A percentile compares a stretch with the other conserved stretches of the same genome.
Evolutionary conservation across 1,139 yeast species (phyloP).

Genomic region (Entelexis paramagnoliae): DNA sequence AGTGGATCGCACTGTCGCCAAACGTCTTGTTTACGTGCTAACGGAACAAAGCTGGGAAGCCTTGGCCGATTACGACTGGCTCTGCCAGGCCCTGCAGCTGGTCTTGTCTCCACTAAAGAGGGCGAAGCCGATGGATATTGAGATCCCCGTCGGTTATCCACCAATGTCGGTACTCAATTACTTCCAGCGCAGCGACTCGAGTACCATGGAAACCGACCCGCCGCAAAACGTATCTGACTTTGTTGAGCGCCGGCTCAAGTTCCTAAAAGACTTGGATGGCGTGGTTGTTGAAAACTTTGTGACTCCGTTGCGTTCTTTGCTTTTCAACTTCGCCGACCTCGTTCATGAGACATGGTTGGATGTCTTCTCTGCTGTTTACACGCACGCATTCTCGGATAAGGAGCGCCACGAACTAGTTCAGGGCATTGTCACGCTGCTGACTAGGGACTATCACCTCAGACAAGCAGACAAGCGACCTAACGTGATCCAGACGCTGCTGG

Average conservation of each 20-base stretch:
- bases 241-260: constrained; percentile 42
- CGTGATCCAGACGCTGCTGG: constrained; percentile 72
- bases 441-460: constrained; percentile 84
- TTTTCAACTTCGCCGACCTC: constrained; percentile 69
- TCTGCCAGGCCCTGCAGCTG: constrained; percentile 84
- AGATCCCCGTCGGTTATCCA: constrained; percentile 41
- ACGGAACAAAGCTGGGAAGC: constrained; percentile 96
- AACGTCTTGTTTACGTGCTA: constrained; percentile 72
- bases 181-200: not conserved
- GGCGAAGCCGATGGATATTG: constrained; percentile 6
- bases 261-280: constrained; percentile 39
- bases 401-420: constrained; percentile 79
- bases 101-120: constrained; percentile 66
- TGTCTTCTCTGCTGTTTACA: constrained; percentile 71
- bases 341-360: constrained; percentile 79
- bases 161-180: constrained; percentile 18
- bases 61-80: constrained; percentile 87
- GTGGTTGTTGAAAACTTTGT: constrained; percentile 52
- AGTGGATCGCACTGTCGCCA: constrained; percentile 66
- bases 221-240: constrained; percentile 31
- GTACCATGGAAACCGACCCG: constrained; percentile 21
- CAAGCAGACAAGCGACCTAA: constrained; percentile 83
- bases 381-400: constrained; percentile 53
- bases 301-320: constrained; percentile 66
- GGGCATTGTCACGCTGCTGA: constrained; percentile 62